Percentiles rank a stretch among this genome's conserved stretches.
Conservation (phyloP, 1,139 yeast genomes). For the Nematodospora anomalae region DNA sequence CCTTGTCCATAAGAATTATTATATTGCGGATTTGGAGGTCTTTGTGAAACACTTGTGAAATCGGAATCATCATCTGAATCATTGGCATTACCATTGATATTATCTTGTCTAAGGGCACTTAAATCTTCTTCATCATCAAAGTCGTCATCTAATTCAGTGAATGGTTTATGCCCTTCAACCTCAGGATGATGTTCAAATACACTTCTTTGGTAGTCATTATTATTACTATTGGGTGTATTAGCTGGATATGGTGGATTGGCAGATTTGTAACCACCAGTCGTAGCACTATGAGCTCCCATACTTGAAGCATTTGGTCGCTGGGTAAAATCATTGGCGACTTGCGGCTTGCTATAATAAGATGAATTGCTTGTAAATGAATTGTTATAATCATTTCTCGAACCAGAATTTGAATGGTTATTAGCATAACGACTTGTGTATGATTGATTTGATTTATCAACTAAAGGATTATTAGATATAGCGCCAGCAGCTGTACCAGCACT, state of each 20-base stretch:
- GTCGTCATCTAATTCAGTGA: constrained; percentile 44
- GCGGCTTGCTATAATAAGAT: constrained; percentile 36
- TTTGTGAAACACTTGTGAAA: constrained; percentile 77
- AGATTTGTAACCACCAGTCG: background rate
- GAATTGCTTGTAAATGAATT: constrained; percentile 17
- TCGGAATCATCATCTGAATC: constrained; percentile 54
- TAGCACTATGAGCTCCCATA: constrained; percentile 3
- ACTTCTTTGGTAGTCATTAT: constrained; percentile 11
- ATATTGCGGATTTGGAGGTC: constrained; percentile 69
- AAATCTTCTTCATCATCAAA: constrained; percentile 21
- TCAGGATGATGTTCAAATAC: constrained; percentile 50
- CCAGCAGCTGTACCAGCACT: background rate
- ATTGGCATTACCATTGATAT: constrained; percentile 14
- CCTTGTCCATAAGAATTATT: constrained; percentile 13
- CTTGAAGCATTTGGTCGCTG: constrained; percentile 8
- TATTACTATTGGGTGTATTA: constrained; percentile 1
- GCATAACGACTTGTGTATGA: constrained; percentile 4
- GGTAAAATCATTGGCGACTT: constrained; percentile 38
- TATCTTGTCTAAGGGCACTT: constrained; percentile 5
- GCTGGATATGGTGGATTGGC: constrained; percentile 12
- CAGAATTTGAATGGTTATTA: constrained; percentile 3
- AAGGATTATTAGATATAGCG: background rate
- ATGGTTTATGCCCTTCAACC: constrained; percentile 51
- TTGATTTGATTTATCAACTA: background rate
- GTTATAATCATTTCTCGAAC: constrained; percentile 6